Evolutionary conservation across 2,329 filamentous ascomycete species (phyloP).

Genomic region (Aspergillus jensenii): DNA sequence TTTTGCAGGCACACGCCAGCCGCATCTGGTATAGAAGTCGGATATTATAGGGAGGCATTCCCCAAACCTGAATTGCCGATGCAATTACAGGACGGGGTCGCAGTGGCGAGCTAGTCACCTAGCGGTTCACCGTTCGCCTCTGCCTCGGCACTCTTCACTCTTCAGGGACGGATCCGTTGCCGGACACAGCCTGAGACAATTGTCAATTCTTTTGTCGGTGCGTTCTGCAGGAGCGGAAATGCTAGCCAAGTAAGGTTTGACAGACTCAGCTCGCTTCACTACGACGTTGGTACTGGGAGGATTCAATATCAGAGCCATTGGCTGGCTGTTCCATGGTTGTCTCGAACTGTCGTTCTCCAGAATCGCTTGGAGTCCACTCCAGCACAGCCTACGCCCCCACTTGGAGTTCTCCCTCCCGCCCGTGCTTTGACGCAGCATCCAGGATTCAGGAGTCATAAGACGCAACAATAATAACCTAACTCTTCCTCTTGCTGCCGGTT

Average conservation of each 20-base stretch:
- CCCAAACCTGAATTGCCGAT: no score
- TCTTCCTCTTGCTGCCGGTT: background rate
- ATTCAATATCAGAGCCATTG: background rate
- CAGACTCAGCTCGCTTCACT: background rate
- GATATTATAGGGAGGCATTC: background rate
- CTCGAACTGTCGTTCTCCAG: slow-evolving; percentile 18
- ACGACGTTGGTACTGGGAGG: no score
- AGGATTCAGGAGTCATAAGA: no score
- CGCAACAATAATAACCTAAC: background rate
- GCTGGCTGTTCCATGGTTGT: slow-evolving; percentile 13
- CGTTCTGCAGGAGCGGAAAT: background rate
- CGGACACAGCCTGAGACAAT: background rate
- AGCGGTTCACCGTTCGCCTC: background rate
- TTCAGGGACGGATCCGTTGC: background rate
- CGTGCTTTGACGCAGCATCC: background rate
- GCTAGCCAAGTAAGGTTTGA: background rate
- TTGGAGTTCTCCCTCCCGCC: background rate
- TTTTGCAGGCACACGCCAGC: background rate
- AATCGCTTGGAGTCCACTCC: slow-evolving; percentile 2
- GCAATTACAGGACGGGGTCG: no score
- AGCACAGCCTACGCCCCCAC: background rate
- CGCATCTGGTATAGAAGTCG: background rate
- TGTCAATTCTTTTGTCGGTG: background rate
- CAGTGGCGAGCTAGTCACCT: background rate
- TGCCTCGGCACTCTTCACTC: background rate